Percentiles rank a stretch among this genome's conserved stretches.
phyloP scores from a whole-genome alignment of 805 yeast species.

The Schwanniomyces occidentalis region DNA sequence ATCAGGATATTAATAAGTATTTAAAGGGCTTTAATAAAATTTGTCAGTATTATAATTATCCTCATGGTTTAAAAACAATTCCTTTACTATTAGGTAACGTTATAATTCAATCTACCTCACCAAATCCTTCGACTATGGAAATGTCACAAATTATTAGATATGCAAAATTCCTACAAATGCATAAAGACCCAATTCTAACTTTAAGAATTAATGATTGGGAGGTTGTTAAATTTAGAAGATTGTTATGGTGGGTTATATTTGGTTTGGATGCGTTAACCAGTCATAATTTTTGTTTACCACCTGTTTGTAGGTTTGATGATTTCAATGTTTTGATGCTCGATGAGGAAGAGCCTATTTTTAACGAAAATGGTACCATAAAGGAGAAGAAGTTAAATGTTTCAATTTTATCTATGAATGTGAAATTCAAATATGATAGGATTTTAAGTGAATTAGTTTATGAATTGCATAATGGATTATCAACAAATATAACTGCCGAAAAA shows the following conservation, averaged over 20 bases:
- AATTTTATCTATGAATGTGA: slow-evolving; percentile 51
- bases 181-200: slow-evolving; percentile 59
- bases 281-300: slow-evolving; percentile 54
- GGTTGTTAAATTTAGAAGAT: slow-evolving; percentile 51
- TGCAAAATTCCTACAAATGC: slow-evolving; percentile 55
- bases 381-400: slow-evolving; percentile 43
- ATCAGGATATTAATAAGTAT: slow-evolving; percentile 51
- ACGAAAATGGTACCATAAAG: slow-evolving; percentile 25
- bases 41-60: slow-evolving; percentile 51
- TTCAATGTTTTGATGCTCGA: slow-evolving; percentile 59
- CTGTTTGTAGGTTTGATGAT: slow-evolving; percentile 52
- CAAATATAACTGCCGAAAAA: slow-evolving; percentile 41
- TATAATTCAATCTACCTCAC: slow-evolving; percentile 51
- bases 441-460: slow-evolving; percentile 54
- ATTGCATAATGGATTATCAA: slow-evolving; percentile 49
- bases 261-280: slow-evolving; percentile 59
- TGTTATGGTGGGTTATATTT: slow-evolving; percentile 70
- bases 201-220: slow-evolving; percentile 50
- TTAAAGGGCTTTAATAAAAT: slow-evolving; percentile 50
- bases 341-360: slow-evolving; percentile 40
- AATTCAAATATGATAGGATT: slow-evolving; percentile 51
- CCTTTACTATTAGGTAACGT: slow-evolving; percentile 49
- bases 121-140: slow-evolving; percentile 56
- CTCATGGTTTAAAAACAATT: slow-evolving; percentile 44
- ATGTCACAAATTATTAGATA: slow-evolving; percentile 56